These are phyloP conservation scores for Delonix regia DNA, from an alignment of 306 rosid species.

Conservation along the genomic window DNA sequence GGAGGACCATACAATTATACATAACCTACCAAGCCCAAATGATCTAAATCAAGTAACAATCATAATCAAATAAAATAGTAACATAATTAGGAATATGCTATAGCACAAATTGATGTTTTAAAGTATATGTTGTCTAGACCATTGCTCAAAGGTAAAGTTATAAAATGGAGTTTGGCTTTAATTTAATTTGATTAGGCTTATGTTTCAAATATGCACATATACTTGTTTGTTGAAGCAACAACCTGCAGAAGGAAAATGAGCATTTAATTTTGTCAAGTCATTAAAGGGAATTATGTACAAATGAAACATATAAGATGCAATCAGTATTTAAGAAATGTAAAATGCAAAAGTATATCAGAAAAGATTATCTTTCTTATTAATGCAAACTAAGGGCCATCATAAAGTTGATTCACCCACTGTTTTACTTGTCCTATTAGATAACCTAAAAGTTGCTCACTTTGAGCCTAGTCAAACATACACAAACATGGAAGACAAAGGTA, in stretches of 20 bases:
- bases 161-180: too few species aligned
- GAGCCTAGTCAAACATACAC: not conserved
- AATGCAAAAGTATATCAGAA: constrained; percentile 4
- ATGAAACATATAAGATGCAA: constrained; percentile 13
- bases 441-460: not conserved
- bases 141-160: too few species aligned
- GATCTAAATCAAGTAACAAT: not conserved
- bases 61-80: not conserved
- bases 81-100: too few species aligned
- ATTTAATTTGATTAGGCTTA: too few species aligned
- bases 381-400: not conserved
- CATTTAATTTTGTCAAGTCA: constrained; percentile 1
- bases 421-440: constrained; percentile 1
- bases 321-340: not conserved
- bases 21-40: not conserved
- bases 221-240: constrained; percentile 75
- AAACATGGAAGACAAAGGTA: not conserved
- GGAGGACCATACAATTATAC: not conserved
- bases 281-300: constrained; percentile 14
- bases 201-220: constrained; percentile 71
- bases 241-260: constrained; percentile 47
- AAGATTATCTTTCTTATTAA: not conserved
- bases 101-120: too few species aligned
- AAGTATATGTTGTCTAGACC: too few species aligned
- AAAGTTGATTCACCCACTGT: not conserved